Base-by-base conservation (phyloP, 345 rosid genomes). In the Luvunga scandens region DNA sequence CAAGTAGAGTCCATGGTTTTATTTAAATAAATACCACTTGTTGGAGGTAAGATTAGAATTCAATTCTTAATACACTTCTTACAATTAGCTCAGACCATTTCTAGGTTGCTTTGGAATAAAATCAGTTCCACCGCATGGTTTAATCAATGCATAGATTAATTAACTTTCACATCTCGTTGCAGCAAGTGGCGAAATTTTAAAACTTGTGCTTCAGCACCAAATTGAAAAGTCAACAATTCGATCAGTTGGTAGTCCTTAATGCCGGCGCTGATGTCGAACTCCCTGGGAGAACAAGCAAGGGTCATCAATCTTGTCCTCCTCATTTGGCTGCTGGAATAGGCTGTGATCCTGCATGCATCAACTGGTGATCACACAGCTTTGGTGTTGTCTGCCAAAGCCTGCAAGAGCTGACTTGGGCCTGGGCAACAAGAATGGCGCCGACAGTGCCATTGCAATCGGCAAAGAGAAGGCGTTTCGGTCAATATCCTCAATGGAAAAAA, bases 271-370 rank as follows among this genome's bases (percentile, higher is more conserved):
- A 82, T 6, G 45, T 81, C 0, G 85, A 80, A 53, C 80, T 72
- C 57, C 78, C 74, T 10, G 59, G 78, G n/a, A 85, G 75, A 69
- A 82, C 81, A 2, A 77, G 73, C 73, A 85, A 80, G 76, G 85
- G 84, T 24, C 81, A 74, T 7, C 71, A 82, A 65, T 83, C 84
- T 61, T 59, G 75, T 24, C 85, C 79, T 16, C 76, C 83, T 36
- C 88, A 85, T 71, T 63, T 85, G 78, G 85, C 85, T 6, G 82
- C 79, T 57, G 75, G 85, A 75, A 72, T 69, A 31, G 84, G 84
- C 9, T 80, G 77, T 71, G 82, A 69, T 83, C 45, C 48, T 60
- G 36, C 73, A 2, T 53, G 36, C 73, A 72, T 9, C 77, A 70
- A 62, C 75, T 25, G 86, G 84, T 18, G 81, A 85, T 38, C 42